These are phyloP conservation scores for Vanrija sp. DNA, from an alignment of 1,284 basidiomycete species.

Conservation along the genomic window DNA sequence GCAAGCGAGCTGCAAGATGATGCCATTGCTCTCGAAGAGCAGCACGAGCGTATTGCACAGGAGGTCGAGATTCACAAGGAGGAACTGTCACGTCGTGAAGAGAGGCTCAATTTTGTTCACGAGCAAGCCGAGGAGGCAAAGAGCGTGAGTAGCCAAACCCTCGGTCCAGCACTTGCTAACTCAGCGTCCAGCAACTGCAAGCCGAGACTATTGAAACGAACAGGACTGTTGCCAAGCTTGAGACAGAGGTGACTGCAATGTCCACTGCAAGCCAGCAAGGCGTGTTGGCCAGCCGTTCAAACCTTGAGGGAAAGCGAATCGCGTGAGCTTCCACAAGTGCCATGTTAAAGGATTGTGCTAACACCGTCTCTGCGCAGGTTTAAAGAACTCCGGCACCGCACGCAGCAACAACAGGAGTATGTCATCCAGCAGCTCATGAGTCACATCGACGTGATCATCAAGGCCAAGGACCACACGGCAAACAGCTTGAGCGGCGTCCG, in stretches of 20 bases:
- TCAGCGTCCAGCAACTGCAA: conserved; percentile 30
- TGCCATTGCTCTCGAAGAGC: conserved; percentile 69
- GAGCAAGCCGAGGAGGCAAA: conserved; percentile 73
- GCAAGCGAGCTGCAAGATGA: conserved; percentile 67
- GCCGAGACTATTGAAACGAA: conserved; percentile 32
- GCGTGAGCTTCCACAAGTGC: conserved; percentile 25
- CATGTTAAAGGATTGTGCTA: neutral
- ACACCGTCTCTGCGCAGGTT: conserved; percentile 18
- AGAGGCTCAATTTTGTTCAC: conserved; percentile 37
- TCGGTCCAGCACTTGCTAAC: neutral
- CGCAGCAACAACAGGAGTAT: conserved; percentile 34
- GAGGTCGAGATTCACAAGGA: conserved; percentile 53
- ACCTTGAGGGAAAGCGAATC: conserved; percentile 38
- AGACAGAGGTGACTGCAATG: conserved; percentile 36
- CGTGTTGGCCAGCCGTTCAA: conserved; percentile 31
- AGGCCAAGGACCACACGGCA: conserved; percentile 42
- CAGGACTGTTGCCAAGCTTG: conserved; percentile 31
- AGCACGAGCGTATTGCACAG: conserved; percentile 61
- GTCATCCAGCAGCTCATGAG: conserved; percentile 31
- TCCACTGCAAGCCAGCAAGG: conserved; percentile 37
- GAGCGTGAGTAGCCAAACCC: conserved; percentile 55
- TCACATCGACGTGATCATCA: conserved; percentile 42
- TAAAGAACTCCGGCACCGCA: conserved; percentile 42
- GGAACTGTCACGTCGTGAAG: conserved; percentile 64
- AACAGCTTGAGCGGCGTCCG: conserved; percentile 37